phyloP scores from a whole-genome alignment of 805 yeast genomes.

The Diddensiella caesifluorescens region DNA sequence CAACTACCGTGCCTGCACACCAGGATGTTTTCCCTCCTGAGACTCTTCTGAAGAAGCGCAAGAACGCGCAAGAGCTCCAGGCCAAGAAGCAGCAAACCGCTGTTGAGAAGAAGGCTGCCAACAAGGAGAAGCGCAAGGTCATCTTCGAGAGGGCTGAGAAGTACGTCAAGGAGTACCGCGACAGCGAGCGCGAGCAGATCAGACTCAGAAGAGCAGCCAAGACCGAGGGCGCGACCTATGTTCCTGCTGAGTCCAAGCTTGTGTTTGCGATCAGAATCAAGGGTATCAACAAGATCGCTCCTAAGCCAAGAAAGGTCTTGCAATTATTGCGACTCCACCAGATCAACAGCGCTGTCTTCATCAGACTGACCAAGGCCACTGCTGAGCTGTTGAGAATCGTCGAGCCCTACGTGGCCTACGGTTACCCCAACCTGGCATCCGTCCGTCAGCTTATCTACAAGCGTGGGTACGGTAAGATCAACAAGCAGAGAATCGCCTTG shows the following conservation, averaged over 20 bases:
- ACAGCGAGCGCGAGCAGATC: slow-evolving; percentile 78
- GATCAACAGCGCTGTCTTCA: slow-evolving; percentile 76
- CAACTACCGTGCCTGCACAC: slow-evolving; percentile 26
- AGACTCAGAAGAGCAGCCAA: slow-evolving; percentile 90
- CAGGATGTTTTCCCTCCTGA: slow-evolving; percentile 42
- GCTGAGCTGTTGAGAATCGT: slow-evolving; percentile 69
- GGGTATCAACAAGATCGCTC: slow-evolving; percentile 98
- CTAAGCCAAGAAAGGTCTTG: slow-evolving; percentile 98
- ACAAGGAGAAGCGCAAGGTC: slow-evolving; percentile 38
- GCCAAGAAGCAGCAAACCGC: slow-evolving; percentile 50
- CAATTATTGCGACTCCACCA: slow-evolving; percentile 66
- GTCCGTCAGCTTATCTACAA: slow-evolving; percentile 71
- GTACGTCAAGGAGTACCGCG: slow-evolving; percentile 91
- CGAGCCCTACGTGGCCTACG: slow-evolving; percentile 79
- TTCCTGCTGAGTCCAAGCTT: slow-evolving; percentile 88
- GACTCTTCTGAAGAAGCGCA: slow-evolving; percentile 54
- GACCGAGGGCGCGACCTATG: slow-evolving; percentile 90
- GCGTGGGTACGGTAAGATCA: slow-evolving; percentile 81
- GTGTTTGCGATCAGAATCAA: slow-evolving; percentile 97
- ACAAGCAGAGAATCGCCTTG: slow-evolving; percentile 71
- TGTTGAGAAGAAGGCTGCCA: slow-evolving; percentile 35
- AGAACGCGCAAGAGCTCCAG: slow-evolving; percentile 51
- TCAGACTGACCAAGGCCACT: slow-evolving; percentile 77
- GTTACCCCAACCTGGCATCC: slow-evolving; percentile 73
- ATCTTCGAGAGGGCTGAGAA: slow-evolving; percentile 93